These are phyloP conservation scores for Nicotiana benthamiana DNA, from an alignment of 257 asterid genomes.

Conservation along the genomic window DNA sequence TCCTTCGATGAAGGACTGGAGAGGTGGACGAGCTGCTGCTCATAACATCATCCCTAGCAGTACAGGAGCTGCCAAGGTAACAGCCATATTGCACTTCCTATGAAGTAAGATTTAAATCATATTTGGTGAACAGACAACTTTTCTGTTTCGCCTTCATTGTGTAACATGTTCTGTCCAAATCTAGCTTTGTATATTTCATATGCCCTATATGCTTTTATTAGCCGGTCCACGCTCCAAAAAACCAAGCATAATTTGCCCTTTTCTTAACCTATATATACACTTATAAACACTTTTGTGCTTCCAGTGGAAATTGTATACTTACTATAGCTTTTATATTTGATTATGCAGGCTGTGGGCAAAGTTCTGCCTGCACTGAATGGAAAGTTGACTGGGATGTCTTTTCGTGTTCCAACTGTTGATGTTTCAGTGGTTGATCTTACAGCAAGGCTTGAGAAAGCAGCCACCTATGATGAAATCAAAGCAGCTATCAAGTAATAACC, in stretches of 20 bases:
- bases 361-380: slow-evolving; percentile 56
- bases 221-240: not conserved
- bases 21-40: slow-evolving; percentile 27
- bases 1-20: slow-evolving; percentile 25
- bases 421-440: slow-evolving; percentile 57
- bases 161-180: not conserved
- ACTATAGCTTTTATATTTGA: not conserved
- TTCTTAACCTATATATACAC: not conserved
- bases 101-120: not conserved
- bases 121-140: not conserved
- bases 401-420: slow-evolving; percentile 56
- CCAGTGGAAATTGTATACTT: not conserved
- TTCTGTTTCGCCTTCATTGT: not conserved
- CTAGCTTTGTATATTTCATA: not conserved
- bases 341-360: slow-evolving; percentile 44
- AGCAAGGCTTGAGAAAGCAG: slow-evolving; percentile 39
- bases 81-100: not conserved
- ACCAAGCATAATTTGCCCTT: not conserved
- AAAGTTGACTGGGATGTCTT: slow-evolving; percentile 55
- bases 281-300: not conserved
- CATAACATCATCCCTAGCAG: slow-evolving; percentile 24
- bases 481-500: slow-evolving; percentile 40
- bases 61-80: slow-evolving; percentile 27
- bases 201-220: not conserved
- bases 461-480: slow-evolving; percentile 47